phyloP scores from a whole-genome alignment of 2,329 filamentous ascomycete species.

The Colletotrichum tabaci region DNA sequence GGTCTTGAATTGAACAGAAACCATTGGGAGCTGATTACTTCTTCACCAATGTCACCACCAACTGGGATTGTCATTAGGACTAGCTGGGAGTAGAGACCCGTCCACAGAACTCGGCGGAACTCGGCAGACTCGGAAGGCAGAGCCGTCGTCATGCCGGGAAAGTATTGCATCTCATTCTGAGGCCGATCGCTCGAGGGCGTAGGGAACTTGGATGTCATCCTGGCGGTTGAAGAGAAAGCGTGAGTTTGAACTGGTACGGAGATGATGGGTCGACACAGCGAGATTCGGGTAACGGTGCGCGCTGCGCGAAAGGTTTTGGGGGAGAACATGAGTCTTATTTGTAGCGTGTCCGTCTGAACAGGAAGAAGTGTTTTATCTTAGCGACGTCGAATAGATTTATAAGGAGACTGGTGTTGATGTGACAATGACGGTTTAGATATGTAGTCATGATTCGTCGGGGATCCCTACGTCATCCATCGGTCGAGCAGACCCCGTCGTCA shows the following conservation, averaged over 20 bases:
- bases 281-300: background rate
- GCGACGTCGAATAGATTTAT: no score
- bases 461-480: no score
- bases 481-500: no score
- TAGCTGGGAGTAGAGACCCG: conserved; percentile 74
- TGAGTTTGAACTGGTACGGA: background rate
- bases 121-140: conserved; percentile 69
- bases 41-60: conserved; percentile 76
- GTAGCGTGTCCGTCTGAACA: no score
- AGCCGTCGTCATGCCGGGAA: conserved; percentile 68
- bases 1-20: background rate
- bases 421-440: no score
- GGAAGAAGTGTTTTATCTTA: no score
- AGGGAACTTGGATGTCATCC: conserved; percentile 52
- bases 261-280: background rate
- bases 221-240: background rate
- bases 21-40: conserved; percentile 62
- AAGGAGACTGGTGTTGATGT: no score
- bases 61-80: conserved; percentile 77
- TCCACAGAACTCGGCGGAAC: conserved; percentile 74
- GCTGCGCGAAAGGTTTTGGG: background rate
- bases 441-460: no score
- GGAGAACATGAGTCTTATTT: conserved; percentile 7
- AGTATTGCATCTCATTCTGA: conserved; percentile 72
- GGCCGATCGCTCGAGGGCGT: conserved; percentile 57